Conservation (phyloP, 163 green algal genomes). For the Scenedesmus sp. region DNA sequence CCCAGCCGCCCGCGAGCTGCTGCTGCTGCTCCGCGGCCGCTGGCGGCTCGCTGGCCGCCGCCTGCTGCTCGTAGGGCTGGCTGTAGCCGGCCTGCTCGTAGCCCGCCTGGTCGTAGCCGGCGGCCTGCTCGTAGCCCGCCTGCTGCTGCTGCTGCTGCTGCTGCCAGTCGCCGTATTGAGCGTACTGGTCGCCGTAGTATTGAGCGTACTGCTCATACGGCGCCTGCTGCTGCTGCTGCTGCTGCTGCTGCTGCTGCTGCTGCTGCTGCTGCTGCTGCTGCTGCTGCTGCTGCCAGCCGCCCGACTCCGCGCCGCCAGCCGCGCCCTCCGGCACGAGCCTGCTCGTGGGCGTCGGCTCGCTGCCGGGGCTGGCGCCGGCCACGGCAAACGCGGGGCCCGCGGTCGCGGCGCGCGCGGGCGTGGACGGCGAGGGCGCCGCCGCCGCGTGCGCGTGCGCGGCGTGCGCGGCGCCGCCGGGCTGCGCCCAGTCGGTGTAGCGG, state of each 20-base stretch:
- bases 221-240: constrained; percentile 24
- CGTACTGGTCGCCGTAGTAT: too few relatives aligned
- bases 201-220: too few relatives aligned
- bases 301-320: background rate
- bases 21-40: too few relatives aligned
- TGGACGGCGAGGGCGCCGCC: background rate
- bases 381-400: background rate
- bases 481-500: constrained; percentile 29
- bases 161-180: background rate
- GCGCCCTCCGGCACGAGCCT: constrained; percentile 8
- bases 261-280: constrained; percentile 18
- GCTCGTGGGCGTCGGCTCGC: constrained; percentile 29
- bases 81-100: too few relatives aligned
- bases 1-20: too few relatives aligned
- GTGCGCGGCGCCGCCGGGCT: too few relatives aligned
- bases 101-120: too few relatives aligned
- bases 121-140: background rate
- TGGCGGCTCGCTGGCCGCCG: too few relatives aligned
- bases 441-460: background rate
- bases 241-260: background rate
- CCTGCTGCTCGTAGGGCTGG: too few relatives aligned
- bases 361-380: background rate
- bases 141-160: constrained; percentile 25
- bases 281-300: constrained; percentile 13
- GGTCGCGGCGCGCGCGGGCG: background rate